These are phyloP conservation scores for Tubosaeta sp. DNA, from an alignment of 768 basidiomycete species.

Conservation along the genomic window DNA sequence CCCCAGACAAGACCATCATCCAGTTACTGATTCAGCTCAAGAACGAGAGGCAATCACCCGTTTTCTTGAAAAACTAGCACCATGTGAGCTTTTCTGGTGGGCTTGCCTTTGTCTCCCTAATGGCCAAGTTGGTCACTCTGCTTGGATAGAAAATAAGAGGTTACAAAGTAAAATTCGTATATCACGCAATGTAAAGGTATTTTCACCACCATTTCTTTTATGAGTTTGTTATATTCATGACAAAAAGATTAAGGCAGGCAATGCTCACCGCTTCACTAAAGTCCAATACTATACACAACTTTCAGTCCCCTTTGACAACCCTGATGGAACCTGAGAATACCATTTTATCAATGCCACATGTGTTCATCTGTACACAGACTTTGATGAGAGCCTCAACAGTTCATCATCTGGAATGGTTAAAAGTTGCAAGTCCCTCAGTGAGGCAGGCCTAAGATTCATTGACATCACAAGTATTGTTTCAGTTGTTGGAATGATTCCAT, in stretches of 20 bases:
- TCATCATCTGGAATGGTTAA: not conserved
- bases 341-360: not conserved
- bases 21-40: not conserved
- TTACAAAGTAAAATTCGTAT: not conserved
- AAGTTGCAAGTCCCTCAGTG: not conserved
- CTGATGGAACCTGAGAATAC: not conserved
- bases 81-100: not conserved
- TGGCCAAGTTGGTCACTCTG: not conserved
- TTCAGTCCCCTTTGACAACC: not conserved
- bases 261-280: not conserved
- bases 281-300: not conserved
- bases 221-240: not conserved
- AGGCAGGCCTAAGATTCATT: not conserved
- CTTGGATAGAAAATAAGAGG: no score
- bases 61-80: not conserved
- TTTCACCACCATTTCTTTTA: not conserved
- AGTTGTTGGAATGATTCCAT: not conserved
- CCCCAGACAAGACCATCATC: constrained; percentile 15
- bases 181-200: not conserved
- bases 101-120: not conserved
- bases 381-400: not conserved
- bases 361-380: not conserved
- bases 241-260: not conserved
- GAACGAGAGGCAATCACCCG: not conserved
- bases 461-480: not conserved